A percentile compares a stretch with the other conserved stretches of the same genome.
Evolutionary conservation across 345 rosid genomes (phyloP).

Genomic region (Sonneratia caseolaris): DNA sequence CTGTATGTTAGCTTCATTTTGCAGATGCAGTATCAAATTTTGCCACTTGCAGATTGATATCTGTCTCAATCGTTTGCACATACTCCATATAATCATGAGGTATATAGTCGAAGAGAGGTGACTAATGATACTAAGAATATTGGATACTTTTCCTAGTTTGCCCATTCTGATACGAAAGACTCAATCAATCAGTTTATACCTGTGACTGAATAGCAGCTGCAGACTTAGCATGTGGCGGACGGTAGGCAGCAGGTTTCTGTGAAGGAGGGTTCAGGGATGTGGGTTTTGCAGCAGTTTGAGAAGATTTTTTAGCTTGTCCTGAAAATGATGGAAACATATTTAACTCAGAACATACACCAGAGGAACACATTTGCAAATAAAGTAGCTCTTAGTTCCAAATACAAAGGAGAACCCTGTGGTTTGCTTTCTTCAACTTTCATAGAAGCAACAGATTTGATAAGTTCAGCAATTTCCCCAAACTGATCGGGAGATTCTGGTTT

Average conservation of each 20-base stretch:
- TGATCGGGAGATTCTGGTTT: conserved; percentile 69
- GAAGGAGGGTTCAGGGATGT: conserved; percentile 19
- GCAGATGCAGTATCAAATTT: neutral
- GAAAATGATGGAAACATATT: neutral
- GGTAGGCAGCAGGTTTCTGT: conserved; percentile 82
- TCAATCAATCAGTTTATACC: conserved; percentile 32
- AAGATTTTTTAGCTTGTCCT: conserved; percentile 46
- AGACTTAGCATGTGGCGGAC: conserved; percentile 83
- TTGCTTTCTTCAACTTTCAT: conserved; percentile 53
- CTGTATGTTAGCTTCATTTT: neutral
- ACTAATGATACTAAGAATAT: neutral
- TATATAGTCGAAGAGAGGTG: neutral
- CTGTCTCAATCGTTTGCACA: neutral
- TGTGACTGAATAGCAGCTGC: conserved; percentile 8
- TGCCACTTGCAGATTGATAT: neutral
- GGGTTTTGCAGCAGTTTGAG: conserved; percentile 7
- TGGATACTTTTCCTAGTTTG: neutral
- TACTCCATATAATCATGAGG: neutral
- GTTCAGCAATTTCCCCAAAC: conserved; percentile 59
- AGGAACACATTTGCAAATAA: conserved; percentile 2
- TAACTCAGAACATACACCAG: neutral
- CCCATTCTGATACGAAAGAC: neutral
- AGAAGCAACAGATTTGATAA: conserved; percentile 48
- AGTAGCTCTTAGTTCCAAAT: neutral
- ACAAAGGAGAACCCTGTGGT: conserved; percentile 41